Evolutionary conservation across 495 filamentous ascomycete genomes (phyloP).

Genomic region (Penicillium malachiteum): DNA sequence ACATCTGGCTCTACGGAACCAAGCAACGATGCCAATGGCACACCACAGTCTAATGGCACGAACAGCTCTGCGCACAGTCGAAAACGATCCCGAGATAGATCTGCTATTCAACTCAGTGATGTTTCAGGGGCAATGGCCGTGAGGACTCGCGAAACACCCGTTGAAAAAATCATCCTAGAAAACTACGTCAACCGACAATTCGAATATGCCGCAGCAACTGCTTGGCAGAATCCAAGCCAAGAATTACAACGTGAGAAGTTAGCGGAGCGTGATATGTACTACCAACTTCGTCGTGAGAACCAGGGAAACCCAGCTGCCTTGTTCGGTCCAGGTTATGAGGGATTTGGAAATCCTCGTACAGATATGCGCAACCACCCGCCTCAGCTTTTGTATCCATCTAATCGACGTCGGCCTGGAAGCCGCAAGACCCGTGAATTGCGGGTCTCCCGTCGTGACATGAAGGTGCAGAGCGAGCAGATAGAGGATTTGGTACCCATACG

Average conservation of each 20-base stretch:
- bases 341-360: conserved; percentile 83
- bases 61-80: conserved; percentile 48
- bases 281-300: conserved; percentile 49
- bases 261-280: conserved; percentile 52
- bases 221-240: conserved; percentile 46
- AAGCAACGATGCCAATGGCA: conserved; percentile 31
- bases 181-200: conserved; percentile 78
- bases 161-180: conserved; percentile 63
- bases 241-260: conserved; percentile 52
- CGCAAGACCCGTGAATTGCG: conserved; percentile 68
- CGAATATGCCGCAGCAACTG: conserved; percentile 57
- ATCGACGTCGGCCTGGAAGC: conserved; percentile 70
- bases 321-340: conserved; percentile 81
- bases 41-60: conserved; percentile 33
- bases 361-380: conserved; percentile 55
- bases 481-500: conserved; percentile 91
- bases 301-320: conserved; percentile 57
- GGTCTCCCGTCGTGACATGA: conserved; percentile 72
- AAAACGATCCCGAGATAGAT: conserved; percentile 62
- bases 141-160: conserved; percentile 37
- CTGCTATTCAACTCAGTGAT: conserved; percentile 36
- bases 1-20: conserved; percentile 43
- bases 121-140: conserved; percentile 29
- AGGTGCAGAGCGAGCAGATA: conserved; percentile 79
- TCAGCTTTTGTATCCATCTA: conserved; percentile 72